These are phyloP conservation scores for Beverwykella pulmonaria DNA, from an alignment of 495 filamentous ascomycete species.

Conservation along the genomic window DNA sequence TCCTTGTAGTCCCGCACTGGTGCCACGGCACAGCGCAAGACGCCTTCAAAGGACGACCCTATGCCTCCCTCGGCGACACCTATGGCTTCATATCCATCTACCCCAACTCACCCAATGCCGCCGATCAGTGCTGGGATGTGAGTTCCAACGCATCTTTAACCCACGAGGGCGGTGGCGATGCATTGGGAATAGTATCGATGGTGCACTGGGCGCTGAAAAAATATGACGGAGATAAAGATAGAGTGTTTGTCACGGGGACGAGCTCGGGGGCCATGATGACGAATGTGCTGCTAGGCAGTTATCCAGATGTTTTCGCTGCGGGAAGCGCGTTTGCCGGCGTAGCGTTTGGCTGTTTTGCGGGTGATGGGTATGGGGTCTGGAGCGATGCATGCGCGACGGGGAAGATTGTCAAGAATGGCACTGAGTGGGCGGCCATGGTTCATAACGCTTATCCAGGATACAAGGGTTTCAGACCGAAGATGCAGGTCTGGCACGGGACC, in stretches of 20 bases:
- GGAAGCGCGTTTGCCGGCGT: conserved; percentile 62
- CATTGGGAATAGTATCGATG: conserved; percentile 58
- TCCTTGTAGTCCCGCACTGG: conserved; percentile 37
- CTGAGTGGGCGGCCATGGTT: conserved; percentile 58
- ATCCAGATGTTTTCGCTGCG: conserved; percentile 62
- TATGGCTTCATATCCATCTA: conserved; percentile 39
- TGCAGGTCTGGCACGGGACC: conserved; percentile 61
- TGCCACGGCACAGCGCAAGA: conserved; percentile 35
- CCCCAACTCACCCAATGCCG: conserved; percentile 33
- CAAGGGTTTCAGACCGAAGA: conserved; percentile 55
- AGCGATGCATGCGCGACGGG: conserved; percentile 60
- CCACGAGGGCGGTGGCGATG: conserved; percentile 57
- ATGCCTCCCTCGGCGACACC: conserved; percentile 27
- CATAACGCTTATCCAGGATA: conserved; percentile 59
- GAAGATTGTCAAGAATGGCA: conserved; percentile 49
- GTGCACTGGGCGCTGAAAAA: conserved; percentile 55
- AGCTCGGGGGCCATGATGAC: conserved; percentile 52
- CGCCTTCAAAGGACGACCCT: conserved; percentile 27
- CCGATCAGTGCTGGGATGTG: conserved; percentile 62
- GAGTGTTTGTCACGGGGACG: conserved; percentile 57
- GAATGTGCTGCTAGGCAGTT: conserved; percentile 62
- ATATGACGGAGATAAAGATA: conserved; percentile 52
- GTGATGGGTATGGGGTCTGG: conserved; percentile 52
- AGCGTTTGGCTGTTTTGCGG: conserved; percentile 61
- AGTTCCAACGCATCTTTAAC: conserved; percentile 51